Conservation (phyloP, 305 asterid genomes). For the Plantago coronopus region DNA sequence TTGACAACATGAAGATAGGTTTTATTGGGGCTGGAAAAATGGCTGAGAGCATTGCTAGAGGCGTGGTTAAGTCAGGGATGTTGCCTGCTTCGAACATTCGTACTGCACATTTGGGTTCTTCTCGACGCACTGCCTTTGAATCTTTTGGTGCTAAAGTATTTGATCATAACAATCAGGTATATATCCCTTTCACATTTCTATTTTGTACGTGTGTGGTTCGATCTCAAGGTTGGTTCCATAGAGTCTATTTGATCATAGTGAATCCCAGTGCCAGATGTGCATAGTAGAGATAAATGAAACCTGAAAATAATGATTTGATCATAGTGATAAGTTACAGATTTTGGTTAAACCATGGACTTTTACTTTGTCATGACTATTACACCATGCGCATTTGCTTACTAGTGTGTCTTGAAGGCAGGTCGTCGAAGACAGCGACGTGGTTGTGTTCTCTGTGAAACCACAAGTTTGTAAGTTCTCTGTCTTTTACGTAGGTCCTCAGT, state of each 20-base stretch:
- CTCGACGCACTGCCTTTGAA: constrained; percentile 69
- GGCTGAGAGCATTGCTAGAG: constrained; percentile 96
- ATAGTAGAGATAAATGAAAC: too few relatives aligned
- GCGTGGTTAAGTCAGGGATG: constrained; percentile 64
- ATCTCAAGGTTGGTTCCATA: too few relatives aligned
- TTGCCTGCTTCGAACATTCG: constrained; percentile 67
- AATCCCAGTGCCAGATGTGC: too few relatives aligned
- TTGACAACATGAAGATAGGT: constrained; percentile 64
- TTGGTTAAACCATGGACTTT: neutral
- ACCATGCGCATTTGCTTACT: constrained; percentile 16
- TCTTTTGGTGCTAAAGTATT: constrained; percentile 71
- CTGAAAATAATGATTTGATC: too few relatives aligned
- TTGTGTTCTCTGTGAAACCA: constrained; percentile 86
- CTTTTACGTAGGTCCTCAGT: constrained; percentile 4
- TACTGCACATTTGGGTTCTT: constrained; percentile 58
- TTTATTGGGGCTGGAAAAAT: constrained; percentile 92
- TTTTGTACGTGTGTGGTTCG: neutral
- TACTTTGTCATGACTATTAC: neutral
- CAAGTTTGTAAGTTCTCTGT: constrained; percentile 63
- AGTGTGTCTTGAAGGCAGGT: constrained; percentile 49
- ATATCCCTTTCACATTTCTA: constrained; percentile 4
- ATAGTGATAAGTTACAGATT: too few relatives aligned
- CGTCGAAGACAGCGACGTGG: constrained; percentile 76
- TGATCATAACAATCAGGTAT: constrained; percentile 61
- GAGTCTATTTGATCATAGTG: too few relatives aligned